These are phyloP conservation scores for Buxus sempervirens DNA, from an alignment of 164 flowering plant genomes.

Conservation along the genomic window DNA sequence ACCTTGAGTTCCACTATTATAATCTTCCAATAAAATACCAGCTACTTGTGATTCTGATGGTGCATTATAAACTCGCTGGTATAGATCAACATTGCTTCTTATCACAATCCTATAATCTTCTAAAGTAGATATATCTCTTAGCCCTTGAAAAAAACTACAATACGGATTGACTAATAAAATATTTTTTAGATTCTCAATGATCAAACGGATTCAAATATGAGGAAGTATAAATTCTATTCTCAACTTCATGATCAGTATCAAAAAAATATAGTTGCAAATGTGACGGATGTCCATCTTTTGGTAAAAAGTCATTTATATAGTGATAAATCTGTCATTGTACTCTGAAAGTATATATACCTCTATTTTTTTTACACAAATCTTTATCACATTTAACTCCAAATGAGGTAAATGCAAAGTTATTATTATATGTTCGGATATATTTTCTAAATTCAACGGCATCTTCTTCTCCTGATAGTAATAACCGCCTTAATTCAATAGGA, in stretches of 20 bases:
- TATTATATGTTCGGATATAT: constrained; percentile 7
- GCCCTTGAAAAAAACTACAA: background rate
- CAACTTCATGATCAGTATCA: constrained; percentile 5
- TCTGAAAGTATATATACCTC: constrained; percentile 1
- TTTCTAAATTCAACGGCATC: background rate
- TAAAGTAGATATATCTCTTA: background rate
- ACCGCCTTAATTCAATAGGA: background rate
- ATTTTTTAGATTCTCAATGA: background rate
- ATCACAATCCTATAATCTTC: background rate
- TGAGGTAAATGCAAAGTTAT: constrained; percentile 3
- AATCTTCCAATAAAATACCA: background rate
- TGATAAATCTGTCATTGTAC: constrained; percentile 8
- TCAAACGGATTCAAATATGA: background rate
- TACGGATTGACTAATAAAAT: background rate
- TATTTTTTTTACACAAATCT: background rate
- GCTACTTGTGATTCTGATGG: background rate
- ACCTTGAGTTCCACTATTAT: background rate
- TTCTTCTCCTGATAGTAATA: background rate
- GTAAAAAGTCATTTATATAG: constrained; percentile 1
- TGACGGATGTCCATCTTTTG: background rate
- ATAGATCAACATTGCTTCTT: background rate
- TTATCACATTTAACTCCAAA: constrained; percentile 3
- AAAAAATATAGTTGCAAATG: constrained; percentile 3
- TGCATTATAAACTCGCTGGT: background rate
- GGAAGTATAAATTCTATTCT: background rate